These are phyloP conservation scores for Diaporthe eres DNA, from an alignment of 2,329 filamentous ascomycete species.

Conservation along the genomic window DNA sequence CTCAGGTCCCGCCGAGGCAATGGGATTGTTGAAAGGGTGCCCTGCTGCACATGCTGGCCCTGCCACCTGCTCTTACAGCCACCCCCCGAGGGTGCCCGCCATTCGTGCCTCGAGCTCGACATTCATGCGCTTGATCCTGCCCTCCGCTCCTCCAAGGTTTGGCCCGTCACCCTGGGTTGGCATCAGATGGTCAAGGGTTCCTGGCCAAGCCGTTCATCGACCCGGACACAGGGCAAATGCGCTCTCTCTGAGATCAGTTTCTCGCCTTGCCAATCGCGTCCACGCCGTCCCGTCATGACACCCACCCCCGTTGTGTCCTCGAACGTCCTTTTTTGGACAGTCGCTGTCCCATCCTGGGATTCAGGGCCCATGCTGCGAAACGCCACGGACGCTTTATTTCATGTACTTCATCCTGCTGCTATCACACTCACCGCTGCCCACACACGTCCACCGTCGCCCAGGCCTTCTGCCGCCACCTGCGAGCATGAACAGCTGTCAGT, in stretches of 20 bases:
- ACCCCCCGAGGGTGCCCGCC: constrained; percentile 23
- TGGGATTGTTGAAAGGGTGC: constrained; percentile 32
- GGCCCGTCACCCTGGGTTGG: constrained; percentile 35
- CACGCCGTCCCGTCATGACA: constrained; percentile 21
- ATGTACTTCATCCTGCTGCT: constrained; percentile 32
- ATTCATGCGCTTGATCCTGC: constrained; percentile 31
- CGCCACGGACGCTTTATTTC: constrained; percentile 32
- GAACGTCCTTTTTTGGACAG: constrained; percentile 21
- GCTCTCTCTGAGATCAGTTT: constrained; percentile 30
- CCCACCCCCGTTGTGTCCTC: constrained; percentile 25
- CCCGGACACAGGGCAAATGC: constrained; percentile 1
- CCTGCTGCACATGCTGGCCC: constrained; percentile 24
- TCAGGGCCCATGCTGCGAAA: constrained; percentile 26
- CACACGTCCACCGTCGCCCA: constrained; percentile 21
- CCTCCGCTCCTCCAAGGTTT: constrained; percentile 23
- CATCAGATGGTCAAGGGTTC: constrained; percentile 37
- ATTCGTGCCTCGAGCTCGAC: constrained; percentile 22
- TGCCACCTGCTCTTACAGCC: constrained; percentile 8
- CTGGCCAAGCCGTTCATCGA: constrained; percentile 18
- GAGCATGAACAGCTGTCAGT: constrained; percentile 34
- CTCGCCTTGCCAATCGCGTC: constrained; percentile 20
- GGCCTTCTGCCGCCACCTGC: constrained; percentile 28
- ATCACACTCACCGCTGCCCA: constrained; percentile 33
- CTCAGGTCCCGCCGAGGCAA: constrained; percentile 30
- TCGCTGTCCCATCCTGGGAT: constrained; percentile 19